A percentile compares a stretch with the other conserved stretches of the same genome.
Conservation (phyloP, 2,329 filamentous ascomycete species). For the Epichloe hybrida region DNA sequence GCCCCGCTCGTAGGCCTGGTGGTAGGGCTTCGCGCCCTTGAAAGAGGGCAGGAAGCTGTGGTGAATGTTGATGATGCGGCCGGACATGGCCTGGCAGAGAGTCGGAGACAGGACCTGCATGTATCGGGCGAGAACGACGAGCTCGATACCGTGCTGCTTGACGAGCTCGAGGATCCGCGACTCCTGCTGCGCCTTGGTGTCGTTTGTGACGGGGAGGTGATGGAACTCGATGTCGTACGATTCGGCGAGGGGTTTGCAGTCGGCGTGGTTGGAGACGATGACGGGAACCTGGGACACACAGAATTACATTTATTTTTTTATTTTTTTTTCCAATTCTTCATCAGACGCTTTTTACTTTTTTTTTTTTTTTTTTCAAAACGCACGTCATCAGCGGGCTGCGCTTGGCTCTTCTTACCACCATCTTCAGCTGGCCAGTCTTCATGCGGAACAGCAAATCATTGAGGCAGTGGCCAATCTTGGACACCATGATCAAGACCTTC, state of each 20-base stretch:
- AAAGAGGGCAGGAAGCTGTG: conserved; percentile 77
- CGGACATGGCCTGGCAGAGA: conserved; percentile 66
- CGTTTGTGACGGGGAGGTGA: conserved; percentile 66
- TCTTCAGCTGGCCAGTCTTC: conserved; percentile 57
- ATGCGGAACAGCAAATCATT: conserved; percentile 74
- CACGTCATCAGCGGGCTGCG: too few relatives aligned
- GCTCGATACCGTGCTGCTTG: conserved; percentile 54
- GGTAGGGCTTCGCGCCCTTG: conserved; percentile 81
- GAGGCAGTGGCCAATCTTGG: conserved; percentile 75
- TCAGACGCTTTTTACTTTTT: background rate
- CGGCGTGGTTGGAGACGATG: conserved; percentile 72
- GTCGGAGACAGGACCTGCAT: conserved; percentile 74
- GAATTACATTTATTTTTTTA: too few relatives aligned
- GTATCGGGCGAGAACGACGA: conserved; percentile 71
- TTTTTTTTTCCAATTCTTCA: background rate
- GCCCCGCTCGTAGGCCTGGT: conserved; percentile 73
- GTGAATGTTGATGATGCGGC: conserved; percentile 85
- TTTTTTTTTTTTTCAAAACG: too few relatives aligned
- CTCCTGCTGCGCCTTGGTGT: conserved; percentile 67
- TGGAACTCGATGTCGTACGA: conserved; percentile 68
- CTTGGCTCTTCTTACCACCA: conserved; percentile 32
- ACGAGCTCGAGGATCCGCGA: conserved; percentile 56
- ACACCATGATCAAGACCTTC: conserved; percentile 75
- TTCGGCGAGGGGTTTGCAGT: conserved; percentile 53
- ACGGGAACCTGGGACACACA: conserved; percentile 38